Percentiles rank a stretch among this genome's conserved stretches.
Evolutionary conservation across 106 monocot species (phyloP).

Genomic region (Amphibolis antarctica): DNA sequence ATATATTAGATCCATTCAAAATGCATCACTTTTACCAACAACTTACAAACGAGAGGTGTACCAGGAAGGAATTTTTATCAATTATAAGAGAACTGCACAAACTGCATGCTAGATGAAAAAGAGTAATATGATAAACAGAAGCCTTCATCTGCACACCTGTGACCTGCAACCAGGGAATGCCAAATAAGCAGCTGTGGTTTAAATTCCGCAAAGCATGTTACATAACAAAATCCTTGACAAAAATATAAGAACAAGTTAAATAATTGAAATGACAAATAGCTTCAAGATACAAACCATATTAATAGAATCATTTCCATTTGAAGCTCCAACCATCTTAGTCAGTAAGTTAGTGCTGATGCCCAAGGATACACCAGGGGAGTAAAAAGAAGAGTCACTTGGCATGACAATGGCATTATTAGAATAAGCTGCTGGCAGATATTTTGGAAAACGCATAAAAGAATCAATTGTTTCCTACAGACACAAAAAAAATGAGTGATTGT

Average conservation of each 20-base stretch:
- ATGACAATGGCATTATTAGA: slow-evolving; percentile 6
- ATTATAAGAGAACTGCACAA: slow-evolving; percentile 45
- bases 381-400: not conserved
- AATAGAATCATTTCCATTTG: slow-evolving; percentile 8
- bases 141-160: slow-evolving; percentile 23
- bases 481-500: not conserved
- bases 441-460: slow-evolving; percentile 66
- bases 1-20: not conserved
- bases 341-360: slow-evolving; percentile 24
- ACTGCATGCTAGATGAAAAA: slow-evolving; percentile 30
- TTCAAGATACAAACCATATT: not conserved
- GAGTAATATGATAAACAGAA: slow-evolving; percentile 39
- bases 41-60: slow-evolving; percentile 11
- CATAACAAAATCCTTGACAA: not conserved
- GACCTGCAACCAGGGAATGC: slow-evolving; percentile 2
- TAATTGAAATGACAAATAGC: not conserved
- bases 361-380: slow-evolving; percentile 2
- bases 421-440: slow-evolving; percentile 10
- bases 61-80: slow-evolving; percentile 44
- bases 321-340: slow-evolving; percentile 41
- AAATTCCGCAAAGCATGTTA: not conserved
- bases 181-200: not conserved
- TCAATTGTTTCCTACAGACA: slow-evolving; percentile 43
- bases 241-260: not conserved
- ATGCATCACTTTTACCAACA: not conserved